phyloP scores from a whole-genome alignment of 352 stramenopile genomes.

The Discostella stelligera region DNA sequence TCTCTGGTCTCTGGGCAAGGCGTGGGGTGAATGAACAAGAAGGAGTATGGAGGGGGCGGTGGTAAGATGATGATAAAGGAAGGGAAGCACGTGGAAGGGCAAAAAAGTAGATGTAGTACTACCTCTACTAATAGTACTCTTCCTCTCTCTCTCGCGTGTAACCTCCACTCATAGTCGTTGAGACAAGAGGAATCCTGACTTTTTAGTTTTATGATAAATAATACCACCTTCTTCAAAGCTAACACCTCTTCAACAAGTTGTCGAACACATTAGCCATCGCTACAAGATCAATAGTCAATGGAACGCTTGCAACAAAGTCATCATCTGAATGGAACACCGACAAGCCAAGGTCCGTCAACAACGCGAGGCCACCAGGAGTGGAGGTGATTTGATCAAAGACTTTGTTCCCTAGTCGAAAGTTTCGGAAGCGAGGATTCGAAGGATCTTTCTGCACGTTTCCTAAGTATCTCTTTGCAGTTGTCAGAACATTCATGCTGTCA shows the following conservation, averaged over 20 bases:
- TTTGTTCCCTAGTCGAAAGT: slow-evolving; percentile 69
- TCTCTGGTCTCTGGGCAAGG: too few relatives aligned
- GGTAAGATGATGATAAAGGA: too few relatives aligned
- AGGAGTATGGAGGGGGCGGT: too few relatives aligned
- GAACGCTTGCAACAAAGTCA: slow-evolving; percentile 71
- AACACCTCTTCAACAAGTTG: slow-evolving; percentile 3
- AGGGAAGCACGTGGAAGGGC: too few relatives aligned
- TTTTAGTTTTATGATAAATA: background rate
- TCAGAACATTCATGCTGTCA: slow-evolving; percentile 20
- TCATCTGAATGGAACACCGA: slow-evolving; percentile 54
- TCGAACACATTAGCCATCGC: slow-evolving; percentile 5
- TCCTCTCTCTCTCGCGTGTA: too few relatives aligned
- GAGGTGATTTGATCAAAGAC: slow-evolving; percentile 71
- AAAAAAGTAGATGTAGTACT: too few relatives aligned
- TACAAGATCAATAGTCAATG: slow-evolving; percentile 51
- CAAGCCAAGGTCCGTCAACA: slow-evolving; percentile 62
- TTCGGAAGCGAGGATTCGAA: slow-evolving; percentile 63
- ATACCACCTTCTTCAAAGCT: background rate
- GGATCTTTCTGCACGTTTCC: slow-evolving; percentile 61
- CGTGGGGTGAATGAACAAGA: too few relatives aligned
- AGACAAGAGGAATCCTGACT: too few relatives aligned
- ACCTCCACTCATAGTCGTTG: too few relatives aligned
- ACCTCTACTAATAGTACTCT: too few relatives aligned
- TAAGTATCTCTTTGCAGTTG: slow-evolving; percentile 57
- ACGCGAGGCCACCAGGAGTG: slow-evolving; percentile 40